Evolutionary conservation across 2,329 filamentous ascomycete genomes (phyloP), one percentile per base, ranked within the genome.

Genomic region (Xylaria sp.): DNA sequence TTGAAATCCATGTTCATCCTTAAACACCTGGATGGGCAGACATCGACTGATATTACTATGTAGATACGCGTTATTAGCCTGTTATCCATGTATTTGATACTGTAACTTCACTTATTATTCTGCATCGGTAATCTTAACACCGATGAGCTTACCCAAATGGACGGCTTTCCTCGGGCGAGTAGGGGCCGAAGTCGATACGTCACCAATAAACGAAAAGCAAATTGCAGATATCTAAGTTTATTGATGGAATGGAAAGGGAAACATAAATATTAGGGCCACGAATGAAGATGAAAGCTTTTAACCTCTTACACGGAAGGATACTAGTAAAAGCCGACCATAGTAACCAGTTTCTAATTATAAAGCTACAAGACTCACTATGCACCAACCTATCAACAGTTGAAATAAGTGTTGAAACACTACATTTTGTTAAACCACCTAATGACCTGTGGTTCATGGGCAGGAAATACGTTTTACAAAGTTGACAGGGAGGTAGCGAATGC

Each of bases 81-180:
- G 33, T 53, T 23, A n/a, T 31, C 17, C 10, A 33, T 17, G 46
- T 36, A 13, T 17, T 26, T 57, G 31, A 40, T 57, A 15, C 53
- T 40, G 6, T 15, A 53, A 23, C 6, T 20, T 17, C n/a, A 15
- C 6, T 31, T n/a, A 31, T 33, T 10, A 40, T 46, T n/a, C 33
- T 53, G 4, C 4, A 31, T 62, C 48, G 59, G 59, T 44, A 44
- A 54, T 53, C 6, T 54, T 42, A 44, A 54, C 26, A 33, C 48
- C 36, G 48, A 10, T 17, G 9, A 28, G 38, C 23, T 28, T 44
- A 31, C 38, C 15, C 9, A 46, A 59, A 20, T 10, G 15, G 17
- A 59, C 40, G 5, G 40, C 6, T 38, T 15, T n/a, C n/a, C 46
- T 66, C 66, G 66, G 66, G 62, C 62, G 38, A 68, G 58, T 10